Evolutionary conservation across 495 filamentous ascomycete genomes (phyloP), one percentile per base, ranked within the genome.

Genomic region (Aspergillus bertholletiae): DNA sequence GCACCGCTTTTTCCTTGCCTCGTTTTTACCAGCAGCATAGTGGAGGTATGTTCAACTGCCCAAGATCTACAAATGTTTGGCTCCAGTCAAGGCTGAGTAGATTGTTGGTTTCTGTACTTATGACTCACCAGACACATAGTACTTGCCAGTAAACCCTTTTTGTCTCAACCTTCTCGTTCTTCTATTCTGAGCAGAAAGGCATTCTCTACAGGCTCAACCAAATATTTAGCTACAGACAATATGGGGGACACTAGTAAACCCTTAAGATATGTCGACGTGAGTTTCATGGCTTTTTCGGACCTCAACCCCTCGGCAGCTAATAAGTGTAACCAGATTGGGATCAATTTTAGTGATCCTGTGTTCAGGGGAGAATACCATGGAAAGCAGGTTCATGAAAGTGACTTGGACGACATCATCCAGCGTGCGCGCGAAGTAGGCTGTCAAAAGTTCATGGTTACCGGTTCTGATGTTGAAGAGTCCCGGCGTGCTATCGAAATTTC

Each of bases 261-360:
- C 15, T 62, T 74, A 21, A 67, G 65, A 70, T 78, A 78, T 61
- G 71, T 76, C 46, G 75, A 78, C 71, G 75, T 78, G 34, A 7
- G 74, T 67, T 49, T 23, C 5, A 12, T 30, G 45, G 7, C 7
- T 46, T 17, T 21, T 20, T 7, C 23, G 20, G 11, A 18, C 28
- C 22, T 35, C 18, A n/a, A 48, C 2, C 11, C 21, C 8, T 9
- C 35, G 30, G 27, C 54, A 60, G 37, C 58, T 66, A 40, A 67
- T 50, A 3, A 23, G n/a, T 18, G 41, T 45, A n/a, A 13, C 44
- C 57, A 87, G 82, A 82, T 97, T 51, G 94, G 94, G 32, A 96
- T 98, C 75, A 98, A 98, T 72, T 78, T 98, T 35, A 86, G 89
- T 48, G 94, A 97, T 57, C 84, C 87, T 22, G 86, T 96, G 58